Conservation (phyloP, 768 basidiomycete species). For the Psilocybe sp. region DNA sequence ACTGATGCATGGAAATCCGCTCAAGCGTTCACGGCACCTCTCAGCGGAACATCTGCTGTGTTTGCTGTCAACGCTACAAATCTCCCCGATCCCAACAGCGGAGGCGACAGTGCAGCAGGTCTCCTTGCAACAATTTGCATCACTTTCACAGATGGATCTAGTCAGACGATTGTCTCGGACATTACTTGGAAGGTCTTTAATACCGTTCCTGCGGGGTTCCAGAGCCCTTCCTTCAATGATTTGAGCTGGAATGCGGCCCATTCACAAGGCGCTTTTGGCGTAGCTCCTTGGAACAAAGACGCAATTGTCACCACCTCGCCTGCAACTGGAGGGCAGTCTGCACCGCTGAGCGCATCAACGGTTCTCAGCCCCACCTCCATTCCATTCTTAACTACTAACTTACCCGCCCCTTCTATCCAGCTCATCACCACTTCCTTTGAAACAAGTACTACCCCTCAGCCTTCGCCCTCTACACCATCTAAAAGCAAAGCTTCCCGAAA, state of each 20-base stretch:
- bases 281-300: slow-evolving; percentile 19
- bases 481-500: no score
- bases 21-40: slow-evolving; percentile 16
- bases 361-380: no score
- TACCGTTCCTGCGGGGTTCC: slow-evolving; percentile 16
- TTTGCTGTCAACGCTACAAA: slow-evolving; percentile 23
- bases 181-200: slow-evolving; percentile 19
- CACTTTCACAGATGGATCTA: slow-evolving; percentile 20
- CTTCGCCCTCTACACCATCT: no score
- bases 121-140: slow-evolving; percentile 19
- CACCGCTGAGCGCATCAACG: no score
- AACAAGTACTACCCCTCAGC: no score
- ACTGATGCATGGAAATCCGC: slow-evolving; percentile 20
- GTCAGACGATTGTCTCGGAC: slow-evolving; percentile 16
- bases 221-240: slow-evolving; percentile 18
- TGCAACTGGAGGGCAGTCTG: slow-evolving; percentile 27
- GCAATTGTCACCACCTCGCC: slow-evolving; percentile 18
- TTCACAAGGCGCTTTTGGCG: slow-evolving; percentile 17
- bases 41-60: slow-evolving; percentile 14
- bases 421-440: no score
- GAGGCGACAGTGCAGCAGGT: slow-evolving; percentile 21
- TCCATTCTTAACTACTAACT: no score
- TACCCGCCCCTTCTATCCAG: no score
- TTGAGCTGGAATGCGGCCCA: slow-evolving; percentile 18
- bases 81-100: slow-evolving; percentile 13